These are phyloP conservation scores for Taxillus chinensis DNA, from an alignment of 164 flowering plant genomes.

Conservation along the genomic window DNA sequence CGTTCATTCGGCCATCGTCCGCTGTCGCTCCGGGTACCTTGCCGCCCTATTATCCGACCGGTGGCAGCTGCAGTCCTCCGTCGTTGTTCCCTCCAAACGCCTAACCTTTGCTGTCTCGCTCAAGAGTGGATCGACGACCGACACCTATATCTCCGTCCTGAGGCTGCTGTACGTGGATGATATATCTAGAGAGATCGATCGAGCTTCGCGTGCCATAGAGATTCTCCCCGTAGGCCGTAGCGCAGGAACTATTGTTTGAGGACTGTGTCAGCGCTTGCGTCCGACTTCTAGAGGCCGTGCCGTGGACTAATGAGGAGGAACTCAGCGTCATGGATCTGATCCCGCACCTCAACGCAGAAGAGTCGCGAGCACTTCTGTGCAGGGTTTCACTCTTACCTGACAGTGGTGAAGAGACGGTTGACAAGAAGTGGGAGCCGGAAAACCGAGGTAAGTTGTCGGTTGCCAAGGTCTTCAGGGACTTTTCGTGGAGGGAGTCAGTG, in stretches of 20 bases:
- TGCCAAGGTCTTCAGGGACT: conserved; percentile 68
- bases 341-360: conserved; percentile 53
- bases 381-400: conserved; percentile 41
- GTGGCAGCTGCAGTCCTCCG: conserved; percentile 30
- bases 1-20: conserved; percentile 49
- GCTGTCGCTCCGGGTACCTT: conserved; percentile 56
- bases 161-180: conserved; percentile 51
- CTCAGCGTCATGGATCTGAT: conserved; percentile 36
- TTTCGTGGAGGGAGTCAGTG: conserved; percentile 54
- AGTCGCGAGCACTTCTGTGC: conserved; percentile 49
- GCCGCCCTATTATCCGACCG: conserved; percentile 72
- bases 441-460: conserved; percentile 49
- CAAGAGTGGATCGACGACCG: conserved; percentile 27
- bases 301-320: conserved; percentile 90
- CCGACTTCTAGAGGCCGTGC: conserved; percentile 71
- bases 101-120: conserved; percentile 28
- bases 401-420: conserved; percentile 26
- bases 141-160: conserved; percentile 43
- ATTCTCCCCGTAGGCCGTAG: conserved; percentile 65
- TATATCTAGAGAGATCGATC: conserved; percentile 23
- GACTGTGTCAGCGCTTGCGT: conserved; percentile 68
- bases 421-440: conserved; percentile 47
- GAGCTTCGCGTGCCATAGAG: conserved; percentile 32
- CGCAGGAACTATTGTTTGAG: conserved; percentile 68
- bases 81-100: not conserved